Evolutionary conservation across 2,329 filamentous ascomycete species (phyloP), one percentile per base, ranked within the genome.

Genomic region (Neodidymelliopsis sp.): DNA sequence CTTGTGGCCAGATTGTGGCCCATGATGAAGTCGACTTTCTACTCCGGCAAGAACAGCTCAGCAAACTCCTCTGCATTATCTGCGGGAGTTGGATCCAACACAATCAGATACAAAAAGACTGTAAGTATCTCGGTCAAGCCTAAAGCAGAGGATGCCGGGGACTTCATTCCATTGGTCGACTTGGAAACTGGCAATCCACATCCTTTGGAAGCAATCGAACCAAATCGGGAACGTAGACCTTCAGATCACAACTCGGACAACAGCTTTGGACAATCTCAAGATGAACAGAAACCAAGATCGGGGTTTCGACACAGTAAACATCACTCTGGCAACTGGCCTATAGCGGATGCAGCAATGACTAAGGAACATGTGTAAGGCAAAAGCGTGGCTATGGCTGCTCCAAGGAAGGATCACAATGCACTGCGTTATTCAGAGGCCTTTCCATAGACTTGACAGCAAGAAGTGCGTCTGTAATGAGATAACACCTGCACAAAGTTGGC

Each of bases 81-180:
- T 8, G 36, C 31, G n/a, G 24, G 19, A 7, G 33, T 15, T 18
- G 30, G 28, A 9, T 41, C 50, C 11, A 43, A 19, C 8, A 18
- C 20, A 16, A 30, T 40, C 6, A 35, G 13, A 6, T 24, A 31
- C 8, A 39, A 36, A 20, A 60, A 57, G 28, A 27, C 30, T 6
- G 20, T 38, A 3, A 35, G 25, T 6, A 18, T 61, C 1, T 62
- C 60, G 4, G 22, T 52, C 25, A 65, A 63, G 34, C 59, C 59
- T 1, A 60, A 57, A 22, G 22, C 27, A 9, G 52, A 29, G 19
- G 59, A 63, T 15, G 54, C 62, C 18, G 37, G 35, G 19, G 52
- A 57, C 18, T 65, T 63, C 25, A 50, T 65, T 5, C 60, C 60
- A 2, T 42, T 65, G 18, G 59, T 60, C 18, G 53, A 61, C 15